Percentiles rank a stretch among this genome's conserved stretches.
Evolutionary conservation across 1,284 basidiomycete species (phyloP).

Genomic region (Termitomyces sp.): DNA sequence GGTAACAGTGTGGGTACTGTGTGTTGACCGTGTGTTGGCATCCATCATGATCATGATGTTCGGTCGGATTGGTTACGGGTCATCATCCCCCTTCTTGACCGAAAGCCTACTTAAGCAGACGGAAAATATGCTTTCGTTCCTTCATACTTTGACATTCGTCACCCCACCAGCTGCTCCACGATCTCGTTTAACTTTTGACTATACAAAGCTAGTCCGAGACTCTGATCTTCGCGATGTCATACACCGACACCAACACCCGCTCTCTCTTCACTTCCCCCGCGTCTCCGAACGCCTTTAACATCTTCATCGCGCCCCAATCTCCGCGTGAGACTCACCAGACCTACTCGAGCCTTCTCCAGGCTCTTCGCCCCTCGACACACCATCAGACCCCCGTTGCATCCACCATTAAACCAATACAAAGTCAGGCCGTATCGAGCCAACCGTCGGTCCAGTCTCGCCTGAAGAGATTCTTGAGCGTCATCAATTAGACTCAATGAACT

Average conservation of each 20-base stretch:
- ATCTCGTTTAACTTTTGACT: too few species aligned
- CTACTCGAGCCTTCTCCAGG: conserved; percentile 27
- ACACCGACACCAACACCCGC: conserved; percentile 15
- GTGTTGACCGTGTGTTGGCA: too few species aligned
- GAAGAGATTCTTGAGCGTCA: conserved; percentile 14
- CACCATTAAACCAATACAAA: neutral
- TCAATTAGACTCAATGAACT: conserved; percentile 7
- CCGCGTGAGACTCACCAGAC: conserved; percentile 26
- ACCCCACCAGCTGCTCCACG: neutral
- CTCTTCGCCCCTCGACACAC: conserved; percentile 26
- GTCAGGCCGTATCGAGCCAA: too few species aligned
- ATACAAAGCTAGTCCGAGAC: neutral
- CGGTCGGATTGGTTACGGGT: neutral
- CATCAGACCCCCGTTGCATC: neutral
- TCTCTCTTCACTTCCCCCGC: conserved; percentile 22
- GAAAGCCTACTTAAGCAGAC: conserved; percentile 11
- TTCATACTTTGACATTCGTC: conserved; percentile 11
- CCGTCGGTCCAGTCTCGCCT: conserved; percentile 10
- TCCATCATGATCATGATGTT: neutral
- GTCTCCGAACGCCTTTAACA: conserved; percentile 21
- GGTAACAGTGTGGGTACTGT: conserved; percentile 6
- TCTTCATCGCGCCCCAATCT: conserved; percentile 20
- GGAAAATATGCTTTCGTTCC: neutral
- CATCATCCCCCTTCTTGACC: conserved; percentile 2
- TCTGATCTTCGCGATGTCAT: conserved; percentile 15